Evolutionary conservation across 2,329 filamentous ascomycete species (phyloP), one percentile per base, ranked within the genome.

Genomic region (Neofusicoccum ribis): DNA sequence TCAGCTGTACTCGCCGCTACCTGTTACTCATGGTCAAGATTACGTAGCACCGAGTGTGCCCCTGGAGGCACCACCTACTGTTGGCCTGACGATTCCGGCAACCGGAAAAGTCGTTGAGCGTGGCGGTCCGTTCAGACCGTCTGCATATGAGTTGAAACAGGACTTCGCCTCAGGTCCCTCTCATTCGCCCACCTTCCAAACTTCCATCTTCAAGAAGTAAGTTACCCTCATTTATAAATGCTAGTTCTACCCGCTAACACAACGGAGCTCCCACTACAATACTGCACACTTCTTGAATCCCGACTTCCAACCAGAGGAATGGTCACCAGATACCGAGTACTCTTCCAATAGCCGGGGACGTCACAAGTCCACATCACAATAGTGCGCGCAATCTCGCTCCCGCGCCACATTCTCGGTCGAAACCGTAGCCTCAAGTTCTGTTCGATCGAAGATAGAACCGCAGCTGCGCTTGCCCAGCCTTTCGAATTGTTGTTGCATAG

Each of bases 251-350:
- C 5, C 47, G 36, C 70, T 76, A 59, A 76, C 54, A 2, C 8
- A 7, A 7, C 43, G 41, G 50, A 83, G 81, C 70, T 84, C 81
- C 5, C 81, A 81, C 68, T 84, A 78, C 76, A 84, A 84, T 65
- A 81, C 81, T 20, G 81, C 82, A 5, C 82, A 85, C 71, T 85
- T 81, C 71, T 71, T 80, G 66, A 84, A 84, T 68, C 79, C 81
- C 20, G 80, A 84, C 37, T 85, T 85, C 69, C 80, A 84, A 65
- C 82, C 82, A 5, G 81, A 84, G 68, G 80, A 83, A 66, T 84
- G 82, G 82, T 77, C 75, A 67, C 82, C 82, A 3, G 80, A 82
- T 20, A 81, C 83, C 59, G 83, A 82, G 66, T 72, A 77, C 37
- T 78, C 74, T 15, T 44, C 36, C 56, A 71, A 71, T 43, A 73